Conservation (phyloP, 2,329 filamentous ascomycete species). For the Alternaria arbusti region DNA sequence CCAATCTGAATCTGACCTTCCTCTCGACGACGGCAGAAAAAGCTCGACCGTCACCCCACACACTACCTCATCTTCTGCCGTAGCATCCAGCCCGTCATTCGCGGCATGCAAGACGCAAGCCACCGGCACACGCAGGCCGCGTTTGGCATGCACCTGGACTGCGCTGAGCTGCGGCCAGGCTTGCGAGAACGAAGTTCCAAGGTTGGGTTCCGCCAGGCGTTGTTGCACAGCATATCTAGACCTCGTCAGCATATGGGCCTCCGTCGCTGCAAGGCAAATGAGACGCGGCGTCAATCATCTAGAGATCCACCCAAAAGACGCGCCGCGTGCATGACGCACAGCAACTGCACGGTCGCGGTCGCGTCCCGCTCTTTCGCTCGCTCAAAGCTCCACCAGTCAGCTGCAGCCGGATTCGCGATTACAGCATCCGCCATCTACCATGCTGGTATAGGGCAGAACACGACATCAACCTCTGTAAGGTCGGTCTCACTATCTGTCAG, state of each 20-base stretch:
- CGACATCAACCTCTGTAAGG: slow-evolving; percentile 23
- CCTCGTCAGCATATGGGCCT: slow-evolving; percentile 7
- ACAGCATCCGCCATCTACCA: slow-evolving; percentile 16
- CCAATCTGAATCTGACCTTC: neutral
- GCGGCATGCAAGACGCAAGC: slow-evolving; percentile 18
- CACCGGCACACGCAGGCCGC: slow-evolving; percentile 16
- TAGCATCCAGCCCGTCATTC: slow-evolving; percentile 3
- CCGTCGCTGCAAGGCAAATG: slow-evolving; percentile 7
- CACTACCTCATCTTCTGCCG: slow-evolving; percentile 15
- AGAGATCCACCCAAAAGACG: slow-evolving; percentile 2
- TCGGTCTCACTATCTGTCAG: slow-evolving; percentile 5
- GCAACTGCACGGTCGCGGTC: slow-evolving; percentile 21
- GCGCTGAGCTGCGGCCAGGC: slow-evolving; percentile 13
- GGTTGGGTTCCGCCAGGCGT: slow-evolving; percentile 25
- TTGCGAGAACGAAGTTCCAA: slow-evolving; percentile 19
- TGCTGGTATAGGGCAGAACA: slow-evolving; percentile 16
- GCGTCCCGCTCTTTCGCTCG: slow-evolving; percentile 3
- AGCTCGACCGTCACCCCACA: neutral
- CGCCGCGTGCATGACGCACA: slow-evolving; percentile 29
- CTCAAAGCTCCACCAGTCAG: slow-evolving; percentile 24
- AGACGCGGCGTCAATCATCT: slow-evolving; percentile 13
- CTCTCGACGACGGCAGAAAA: slow-evolving; percentile 1
- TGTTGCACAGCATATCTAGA: slow-evolving; percentile 22
- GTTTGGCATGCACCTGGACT: slow-evolving; percentile 8
- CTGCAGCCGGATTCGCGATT: slow-evolving; percentile 12